A percentile compares a stretch with the other conserved stretches of the same genome.
Evolutionary conservation across 1,284 basidiomycete species (phyloP).

Genomic region (Peniophora sp.): DNA sequence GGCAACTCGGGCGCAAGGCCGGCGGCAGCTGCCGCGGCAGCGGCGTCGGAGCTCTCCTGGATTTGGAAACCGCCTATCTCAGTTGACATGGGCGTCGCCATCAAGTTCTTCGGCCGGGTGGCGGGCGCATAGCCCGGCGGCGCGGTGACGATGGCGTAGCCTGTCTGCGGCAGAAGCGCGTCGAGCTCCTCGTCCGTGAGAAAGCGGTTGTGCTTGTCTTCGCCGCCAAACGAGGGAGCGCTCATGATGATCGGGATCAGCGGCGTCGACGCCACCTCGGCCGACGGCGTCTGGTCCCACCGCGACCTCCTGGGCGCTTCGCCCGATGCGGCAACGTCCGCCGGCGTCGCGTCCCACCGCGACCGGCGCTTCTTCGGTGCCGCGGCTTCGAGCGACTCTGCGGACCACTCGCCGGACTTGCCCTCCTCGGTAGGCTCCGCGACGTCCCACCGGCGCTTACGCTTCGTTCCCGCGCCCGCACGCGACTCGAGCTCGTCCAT

Average conservation of each 20-base stretch:
- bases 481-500: constrained; percentile 58
- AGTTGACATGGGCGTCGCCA: constrained; percentile 57
- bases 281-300: constrained; percentile 85
- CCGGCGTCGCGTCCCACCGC: constrained; percentile 88
- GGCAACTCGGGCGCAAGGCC: constrained; percentile 91
- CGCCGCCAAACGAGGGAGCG: constrained; percentile 71
- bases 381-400: constrained; percentile 62
- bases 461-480: constrained; percentile 63
- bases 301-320: constrained; percentile 80
- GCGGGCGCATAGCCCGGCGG: constrained; percentile 90
- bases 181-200: constrained; percentile 96
- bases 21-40: constrained; percentile 78
- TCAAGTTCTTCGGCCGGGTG: constrained; percentile 73
- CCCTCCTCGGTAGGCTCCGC: constrained; percentile 53
- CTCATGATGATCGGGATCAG: constrained; percentile 81
- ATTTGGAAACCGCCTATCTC: constrained; percentile 89
- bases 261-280: constrained; percentile 41
- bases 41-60: constrained; percentile 88
- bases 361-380: constrained; percentile 88
- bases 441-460: constrained; percentile 75
- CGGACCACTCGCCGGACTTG: constrained; percentile 61
- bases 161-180: constrained; percentile 77
- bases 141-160: constrained; percentile 89
- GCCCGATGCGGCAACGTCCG: constrained; percentile 40
- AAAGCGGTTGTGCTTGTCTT: constrained; percentile 92